These are phyloP conservation scores for Lactarius psammicola DNA, from an alignment of 768 basidiomycete genomes.

Conservation along the genomic window DNA sequence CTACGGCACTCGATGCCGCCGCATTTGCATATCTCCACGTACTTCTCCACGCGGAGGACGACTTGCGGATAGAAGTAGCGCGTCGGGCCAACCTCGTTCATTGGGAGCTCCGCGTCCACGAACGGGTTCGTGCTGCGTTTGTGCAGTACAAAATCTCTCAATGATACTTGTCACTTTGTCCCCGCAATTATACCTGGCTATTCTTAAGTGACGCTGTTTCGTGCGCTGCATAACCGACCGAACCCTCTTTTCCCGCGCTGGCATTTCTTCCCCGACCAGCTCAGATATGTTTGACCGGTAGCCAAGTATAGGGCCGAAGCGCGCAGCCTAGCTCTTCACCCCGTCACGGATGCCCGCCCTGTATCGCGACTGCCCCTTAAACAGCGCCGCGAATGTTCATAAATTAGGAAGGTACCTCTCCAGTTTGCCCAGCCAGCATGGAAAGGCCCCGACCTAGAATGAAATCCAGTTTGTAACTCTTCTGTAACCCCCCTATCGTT, in stretches of 20 bases:
- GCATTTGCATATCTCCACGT: constrained; percentile 78
- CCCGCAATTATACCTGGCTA: neutral
- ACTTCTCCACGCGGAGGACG: constrained; percentile 47
- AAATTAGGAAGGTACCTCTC: neutral
- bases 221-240: constrained; percentile 10
- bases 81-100: constrained; percentile 73
- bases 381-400: neutral
- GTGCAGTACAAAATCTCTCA: constrained; percentile 9
- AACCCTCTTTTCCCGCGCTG: neutral
- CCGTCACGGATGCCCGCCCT: neutral
- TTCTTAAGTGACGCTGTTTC: neutral
- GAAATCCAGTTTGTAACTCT: neutral
- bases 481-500: constrained; percentile 4
- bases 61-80: constrained; percentile 61
- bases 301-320: neutral
- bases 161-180: neutral
- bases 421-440: neutral
- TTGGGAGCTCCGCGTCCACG: constrained; percentile 73
- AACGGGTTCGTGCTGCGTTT: constrained; percentile 52
- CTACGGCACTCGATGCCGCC: constrained; percentile 80
- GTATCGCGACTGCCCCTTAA: neutral
- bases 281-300: neutral
- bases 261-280: constrained; percentile 4
- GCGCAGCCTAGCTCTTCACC: neutral
- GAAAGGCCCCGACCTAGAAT: neutral